Evolutionary conservation across 1,284 basidiomycete species (phyloP).

Genomic region (Mycena sp.): DNA sequence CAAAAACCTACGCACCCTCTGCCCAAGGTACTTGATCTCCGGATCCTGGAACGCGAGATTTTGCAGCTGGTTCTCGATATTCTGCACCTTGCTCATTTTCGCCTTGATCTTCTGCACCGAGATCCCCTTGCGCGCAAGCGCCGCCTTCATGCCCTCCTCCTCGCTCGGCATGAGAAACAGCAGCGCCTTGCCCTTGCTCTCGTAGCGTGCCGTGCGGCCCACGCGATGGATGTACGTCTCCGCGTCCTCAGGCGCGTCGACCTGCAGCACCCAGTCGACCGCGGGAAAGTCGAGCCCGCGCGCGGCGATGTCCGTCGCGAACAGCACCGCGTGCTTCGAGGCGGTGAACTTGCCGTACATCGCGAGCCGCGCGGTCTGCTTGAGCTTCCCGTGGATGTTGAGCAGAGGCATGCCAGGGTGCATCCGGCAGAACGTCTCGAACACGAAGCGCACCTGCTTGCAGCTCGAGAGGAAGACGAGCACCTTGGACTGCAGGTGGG

Average conservation of each 20-base stretch:
- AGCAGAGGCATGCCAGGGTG: slow-evolving; percentile 94
- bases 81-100: slow-evolving; percentile 88
- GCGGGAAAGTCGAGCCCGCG: slow-evolving; percentile 97
- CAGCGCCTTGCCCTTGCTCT: slow-evolving; percentile 89
- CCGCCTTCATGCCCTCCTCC: slow-evolving; percentile 87
- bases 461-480: slow-evolving; percentile 96
- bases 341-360: slow-evolving; percentile 87
- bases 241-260: slow-evolving; percentile 98
- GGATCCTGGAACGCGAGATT: slow-evolving; percentile 95
- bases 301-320: slow-evolving; percentile 98
- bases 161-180: slow-evolving; percentile 91
- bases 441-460: slow-evolving; percentile 98
- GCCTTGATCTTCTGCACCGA: slow-evolving; percentile 90
- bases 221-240: slow-evolving; percentile 99
- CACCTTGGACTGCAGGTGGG: slow-evolving; percentile 91
- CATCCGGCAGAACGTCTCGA: slow-evolving; percentile 94
- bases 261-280: slow-evolving; percentile 97
- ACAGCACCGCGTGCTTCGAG: slow-evolving; percentile 83
- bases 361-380: slow-evolving; percentile 87
- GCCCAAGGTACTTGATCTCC: slow-evolving; percentile 97
- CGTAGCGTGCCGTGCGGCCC: slow-evolving; percentile 94
- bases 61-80: slow-evolving; percentile 90
- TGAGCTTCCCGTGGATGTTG: slow-evolving; percentile 97
- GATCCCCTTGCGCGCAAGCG: slow-evolving; percentile 80
- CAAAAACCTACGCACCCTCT: slow-evolving; percentile 68